Evolutionary conservation across 2,329 filamentous ascomycete species (phyloP), one percentile per base, ranked within the genome.

Genomic region (Fusarium decemcellulare): DNA sequence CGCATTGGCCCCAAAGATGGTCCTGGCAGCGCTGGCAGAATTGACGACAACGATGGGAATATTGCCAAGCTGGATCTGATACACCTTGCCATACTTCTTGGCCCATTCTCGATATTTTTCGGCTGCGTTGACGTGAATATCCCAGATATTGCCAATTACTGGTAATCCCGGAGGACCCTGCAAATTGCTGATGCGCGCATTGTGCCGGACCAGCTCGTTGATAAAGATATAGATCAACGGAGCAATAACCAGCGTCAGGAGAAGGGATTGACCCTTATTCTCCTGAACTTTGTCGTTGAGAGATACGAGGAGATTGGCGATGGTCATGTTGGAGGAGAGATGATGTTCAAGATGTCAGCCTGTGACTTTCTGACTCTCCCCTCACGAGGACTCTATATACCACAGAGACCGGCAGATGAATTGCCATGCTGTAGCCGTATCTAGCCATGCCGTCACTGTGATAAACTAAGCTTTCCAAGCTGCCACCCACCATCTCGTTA

Each of bases 1-100:
- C 0, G 84, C 81, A 71, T 88, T 85, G 11, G 85, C 80, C 3
- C 83, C 82, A 63, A 89, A 87, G 8, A 89, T 77, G 10, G 79
- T 76, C 61, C 82, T 84, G 1, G 86, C 86, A 4, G 85, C 77
- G 2, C 82, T 82, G 1, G 86, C 85, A 7, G 84, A 85, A 71
- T 89, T 89, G 47, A 89, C 82, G 10, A 89, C 82, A 3, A 89
- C 81, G 14, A 88, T 79, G 1, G 86, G 86, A 15, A 88, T 81
- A 48, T 89, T 89, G 0, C 87, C 87, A 8, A 90, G 75, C 71
- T 86, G 83, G 18, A 89, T 86, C 70, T 89, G 87, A 72, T 86
- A 90, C 2, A 89, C 86, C 2, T 75, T 70, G 1, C 81, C 81
- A 57, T 85, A 85, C 40, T 76, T 80, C 55, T 81, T 81, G 0